A percentile compares a stretch with the other conserved stretches of the same genome.
Conservation (phyloP, 2,329 filamentous ascomycete species). For the Pleoardoris graminearum region DNA sequence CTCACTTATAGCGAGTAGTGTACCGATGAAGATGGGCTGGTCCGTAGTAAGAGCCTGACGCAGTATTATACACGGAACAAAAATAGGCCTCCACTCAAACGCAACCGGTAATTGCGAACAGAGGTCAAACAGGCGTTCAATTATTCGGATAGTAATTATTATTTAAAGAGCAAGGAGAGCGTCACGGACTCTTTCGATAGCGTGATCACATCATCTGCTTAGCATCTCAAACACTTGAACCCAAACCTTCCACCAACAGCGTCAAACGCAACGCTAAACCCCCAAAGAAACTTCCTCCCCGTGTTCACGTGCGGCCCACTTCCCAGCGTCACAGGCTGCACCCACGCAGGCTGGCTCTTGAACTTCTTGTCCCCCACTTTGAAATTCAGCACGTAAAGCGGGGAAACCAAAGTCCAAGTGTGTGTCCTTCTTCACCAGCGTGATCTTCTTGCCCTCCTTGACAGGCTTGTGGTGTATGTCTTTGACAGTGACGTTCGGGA, state of each 20-base stretch:
- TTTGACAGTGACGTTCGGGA: constrained; percentile 9
- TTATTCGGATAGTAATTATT: too few species aligned
- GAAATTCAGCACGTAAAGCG: constrained; percentile 3
- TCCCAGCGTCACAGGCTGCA: constrained; percentile 1
- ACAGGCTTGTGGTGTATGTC: background rate
- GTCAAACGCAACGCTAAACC: constrained; percentile 16
- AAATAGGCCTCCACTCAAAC: too few species aligned
- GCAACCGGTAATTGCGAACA: too few species aligned
- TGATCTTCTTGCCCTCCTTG: background rate
- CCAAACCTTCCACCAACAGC: constrained; percentile 13
- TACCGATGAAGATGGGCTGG: too few species aligned
- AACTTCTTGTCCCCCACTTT: constrained; percentile 11
- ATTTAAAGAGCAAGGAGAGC: too few species aligned
- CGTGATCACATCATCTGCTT: too few species aligned
- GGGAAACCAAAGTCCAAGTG: constrained; percentile 13
- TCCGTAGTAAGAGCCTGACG: too few species aligned
- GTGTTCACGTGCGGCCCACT: constrained; percentile 10
- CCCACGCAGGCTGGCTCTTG: constrained; percentile 9
- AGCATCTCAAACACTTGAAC: too few species aligned
- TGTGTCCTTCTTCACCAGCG: constrained; percentile 9
- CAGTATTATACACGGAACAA: too few species aligned
- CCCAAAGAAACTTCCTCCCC: constrained; percentile 14
- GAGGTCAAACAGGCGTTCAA: too few species aligned
- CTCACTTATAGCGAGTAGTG: too few species aligned
- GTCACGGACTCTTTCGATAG: too few species aligned